Evolutionary conservation across 805 yeast species (phyloP).

Genomic region (Tetrapisispora nanseiensis): DNA sequence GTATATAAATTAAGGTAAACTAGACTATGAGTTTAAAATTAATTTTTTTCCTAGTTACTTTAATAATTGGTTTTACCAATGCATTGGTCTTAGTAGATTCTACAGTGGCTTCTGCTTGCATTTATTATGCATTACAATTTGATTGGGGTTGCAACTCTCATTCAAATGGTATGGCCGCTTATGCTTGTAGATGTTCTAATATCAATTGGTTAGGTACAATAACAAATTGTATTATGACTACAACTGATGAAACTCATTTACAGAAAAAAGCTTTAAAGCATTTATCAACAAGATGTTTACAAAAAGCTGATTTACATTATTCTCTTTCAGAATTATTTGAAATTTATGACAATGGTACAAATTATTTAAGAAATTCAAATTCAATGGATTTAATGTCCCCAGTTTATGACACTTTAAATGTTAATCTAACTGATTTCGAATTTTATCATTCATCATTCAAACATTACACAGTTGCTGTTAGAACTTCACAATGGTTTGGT

Average conservation of each 20-base stretch:
- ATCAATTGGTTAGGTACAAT: slow-evolving; percentile 37
- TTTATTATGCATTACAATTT: slow-evolving; percentile 31
- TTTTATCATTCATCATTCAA: slow-evolving; percentile 30
- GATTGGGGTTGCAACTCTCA: slow-evolving; percentile 38
- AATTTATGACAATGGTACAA: slow-evolving; percentile 31
- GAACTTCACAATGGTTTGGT: slow-evolving; percentile 34
- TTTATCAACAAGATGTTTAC: slow-evolving; percentile 24
- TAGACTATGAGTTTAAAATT: not conserved
- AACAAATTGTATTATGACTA: slow-evolving; percentile 33
- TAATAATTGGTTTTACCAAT: not conserved
- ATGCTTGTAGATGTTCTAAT: slow-evolving; percentile 35
- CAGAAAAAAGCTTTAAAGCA: slow-evolving; percentile 35
- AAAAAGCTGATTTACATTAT: slow-evolving; percentile 26
- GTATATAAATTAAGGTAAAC: no score
- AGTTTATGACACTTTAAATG: slow-evolving; percentile 28
- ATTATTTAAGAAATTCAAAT: slow-evolving; percentile 26
- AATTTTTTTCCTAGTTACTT: not conserved
- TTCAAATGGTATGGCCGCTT: slow-evolving; percentile 28
- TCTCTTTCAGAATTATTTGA: slow-evolving; percentile 28
- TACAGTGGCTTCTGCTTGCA: slow-evolving; percentile 32
- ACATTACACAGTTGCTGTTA: slow-evolving; percentile 31
- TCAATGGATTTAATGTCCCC: slow-evolving; percentile 14
- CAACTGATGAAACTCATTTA: slow-evolving; percentile 24
- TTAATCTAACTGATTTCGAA: slow-evolving; percentile 26
- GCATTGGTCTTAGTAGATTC: slow-evolving; percentile 1